Evolutionary conservation across 768 basidiomycete genomes (phyloP).

Genomic region (Hebeloma cylindrosporum): DNA sequence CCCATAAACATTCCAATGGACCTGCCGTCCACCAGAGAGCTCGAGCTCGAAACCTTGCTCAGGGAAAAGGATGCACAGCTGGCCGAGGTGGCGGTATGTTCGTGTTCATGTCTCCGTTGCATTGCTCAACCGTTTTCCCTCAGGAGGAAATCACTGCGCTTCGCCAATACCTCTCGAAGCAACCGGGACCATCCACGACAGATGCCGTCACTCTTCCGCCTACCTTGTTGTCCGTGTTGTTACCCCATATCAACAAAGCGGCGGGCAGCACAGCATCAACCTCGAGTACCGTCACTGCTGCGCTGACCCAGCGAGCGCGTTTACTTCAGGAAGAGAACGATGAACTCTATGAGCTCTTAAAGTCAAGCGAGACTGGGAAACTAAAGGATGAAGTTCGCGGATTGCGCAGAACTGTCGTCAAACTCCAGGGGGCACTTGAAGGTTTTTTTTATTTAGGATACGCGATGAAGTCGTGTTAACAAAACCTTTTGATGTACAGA

Average conservation of each 20-base stretch:
- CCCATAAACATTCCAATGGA: slow-evolving; percentile 46
- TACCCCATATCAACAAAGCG: slow-evolving; percentile 62
- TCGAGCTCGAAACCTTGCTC: slow-evolving; percentile 80
- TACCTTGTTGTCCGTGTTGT: slow-evolving; percentile 61
- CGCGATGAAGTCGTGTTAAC: neutral
- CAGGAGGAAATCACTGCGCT: slow-evolving; percentile 76
- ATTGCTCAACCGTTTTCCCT: slow-evolving; percentile 4
- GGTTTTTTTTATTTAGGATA: slow-evolving; percentile 45
- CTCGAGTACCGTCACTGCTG: slow-evolving; percentile 63
- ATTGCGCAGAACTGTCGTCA: slow-evolving; percentile 63
- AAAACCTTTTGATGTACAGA: slow-evolving; percentile 45
- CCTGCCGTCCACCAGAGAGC: slow-evolving; percentile 71
- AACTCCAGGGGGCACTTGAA: slow-evolving; percentile 73
- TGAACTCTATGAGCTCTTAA: slow-evolving; percentile 76
- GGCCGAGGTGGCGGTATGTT: slow-evolving; percentile 67
- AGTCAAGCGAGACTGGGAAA: slow-evolving; percentile 72
- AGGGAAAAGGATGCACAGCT: slow-evolving; percentile 74
- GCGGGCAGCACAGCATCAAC: slow-evolving; percentile 32
- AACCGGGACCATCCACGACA: slow-evolving; percentile 58
- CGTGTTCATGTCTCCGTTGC: neutral
- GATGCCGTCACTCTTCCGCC: slow-evolving; percentile 73
- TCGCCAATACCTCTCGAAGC: slow-evolving; percentile 60
- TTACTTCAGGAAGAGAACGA: slow-evolving; percentile 86
- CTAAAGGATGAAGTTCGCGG: slow-evolving; percentile 80
- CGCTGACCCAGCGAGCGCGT: slow-evolving; percentile 71